phyloP scores from a whole-genome alignment of 2,329 filamentous ascomycete species.

The Colletotrichum euphorbiae region DNA sequence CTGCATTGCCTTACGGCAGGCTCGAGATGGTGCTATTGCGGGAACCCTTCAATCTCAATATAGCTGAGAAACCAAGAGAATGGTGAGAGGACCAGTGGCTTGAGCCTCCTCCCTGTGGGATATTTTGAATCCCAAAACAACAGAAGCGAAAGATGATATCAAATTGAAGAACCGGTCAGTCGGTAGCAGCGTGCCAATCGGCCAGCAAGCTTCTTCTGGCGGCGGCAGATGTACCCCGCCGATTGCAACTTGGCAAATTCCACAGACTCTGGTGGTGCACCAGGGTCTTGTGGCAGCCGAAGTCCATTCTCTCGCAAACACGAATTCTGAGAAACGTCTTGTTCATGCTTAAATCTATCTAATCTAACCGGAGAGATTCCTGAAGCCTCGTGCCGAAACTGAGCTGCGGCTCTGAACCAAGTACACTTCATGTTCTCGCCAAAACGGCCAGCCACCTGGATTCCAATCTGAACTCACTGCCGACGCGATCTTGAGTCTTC shows the following conservation, averaged over 20 bases:
- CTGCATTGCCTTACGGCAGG: conserved; percentile 18
- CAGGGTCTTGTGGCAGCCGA: background rate
- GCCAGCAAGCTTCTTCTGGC: background rate
- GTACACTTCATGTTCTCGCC: background rate
- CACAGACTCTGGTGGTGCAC: background rate
- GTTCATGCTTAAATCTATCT: background rate
- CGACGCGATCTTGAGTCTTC: background rate
- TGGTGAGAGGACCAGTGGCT: conserved; percentile 1
- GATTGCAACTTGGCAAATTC: conserved; percentile 4
- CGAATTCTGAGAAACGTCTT: background rate
- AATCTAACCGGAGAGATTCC: background rate
- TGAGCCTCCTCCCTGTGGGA: conserved; percentile 1
- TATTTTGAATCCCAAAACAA: background rate
- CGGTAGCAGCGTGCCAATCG: conserved; percentile 4
- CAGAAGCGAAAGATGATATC: background rate
- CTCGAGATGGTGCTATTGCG: background rate
- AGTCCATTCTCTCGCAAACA: background rate
- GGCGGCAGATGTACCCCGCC: background rate
- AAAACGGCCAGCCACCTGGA: background rate
- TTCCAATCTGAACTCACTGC: background rate
- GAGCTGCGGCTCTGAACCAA: background rate
- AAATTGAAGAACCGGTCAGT: background rate
- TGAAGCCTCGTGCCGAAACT: background rate
- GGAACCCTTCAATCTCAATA: background rate
- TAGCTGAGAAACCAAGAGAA: conserved; percentile 1